Base-by-base conservation (phyloP, 495 filamentous ascomycete genomes). In the Xylaria sp. region DNA sequence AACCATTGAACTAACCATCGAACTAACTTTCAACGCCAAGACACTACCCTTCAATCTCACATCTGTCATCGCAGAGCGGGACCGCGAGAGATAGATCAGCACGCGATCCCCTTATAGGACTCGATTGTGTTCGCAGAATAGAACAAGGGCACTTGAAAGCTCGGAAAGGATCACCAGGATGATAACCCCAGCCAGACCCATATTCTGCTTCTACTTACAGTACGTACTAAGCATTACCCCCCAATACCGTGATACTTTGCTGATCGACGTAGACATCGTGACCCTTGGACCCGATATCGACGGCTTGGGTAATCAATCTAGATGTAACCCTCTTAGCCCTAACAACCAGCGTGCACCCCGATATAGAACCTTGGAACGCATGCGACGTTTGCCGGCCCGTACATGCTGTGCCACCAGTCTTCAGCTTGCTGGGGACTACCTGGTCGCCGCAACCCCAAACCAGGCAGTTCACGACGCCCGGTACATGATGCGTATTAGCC, bases 91-190 rank as follows among this genome's bases (percentile, higher is more conserved):
- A 29, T 24, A 26, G 29, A 48, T 21, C n/a, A 55, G 31, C 44
- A 24, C 31, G 1, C 12, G 3, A 67, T 55, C n/a, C 21, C 46
- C 3, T 48, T 55, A 55, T 17, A 35, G 31, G 24, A 40, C 48
- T 55, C 19, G 35, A 67, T 21, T 41, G n/a, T 9, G 31, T 24
- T 50, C 46, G 43, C 43, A 55, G 31, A 59, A 44, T 58, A 44
- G 52, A 68, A 24, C 66, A 40, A 44, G 24, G 21, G 15, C 26
- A 6, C 24, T 68, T 52, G 55, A 61, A 62, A 40, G 53, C 57
- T 48, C 67, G 67, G 67, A 62, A 69, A 61, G 67, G 67, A 69
- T 61, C 31, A 19, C 41, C 26, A 62, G 67, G 67, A 69, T 61
- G 40, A 61, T 21, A 31, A 43, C 66, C 66, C 66, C n/a, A 40